Evolutionary conservation across 176 grass and related monocot species (phyloP).

Genomic region (Eragrostis nindensis): DNA sequence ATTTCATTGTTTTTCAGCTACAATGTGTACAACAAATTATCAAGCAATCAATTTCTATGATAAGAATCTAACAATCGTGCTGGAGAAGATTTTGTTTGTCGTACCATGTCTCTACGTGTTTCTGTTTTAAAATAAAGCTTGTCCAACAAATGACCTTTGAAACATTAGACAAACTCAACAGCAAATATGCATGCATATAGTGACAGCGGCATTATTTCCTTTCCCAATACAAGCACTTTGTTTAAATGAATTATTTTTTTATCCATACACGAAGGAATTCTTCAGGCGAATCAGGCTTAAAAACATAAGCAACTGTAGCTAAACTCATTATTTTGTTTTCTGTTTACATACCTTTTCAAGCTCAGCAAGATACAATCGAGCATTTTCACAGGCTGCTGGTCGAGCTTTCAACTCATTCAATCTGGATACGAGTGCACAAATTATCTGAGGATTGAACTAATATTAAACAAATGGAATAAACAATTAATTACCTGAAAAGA

Average conservation of each 20-base stretch:
- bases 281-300: not conserved
- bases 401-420: constrained; percentile 80
- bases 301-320: not conserved
- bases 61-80: not conserved
- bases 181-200: not conserved
- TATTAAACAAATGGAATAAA: not conserved
- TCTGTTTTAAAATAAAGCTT: not conserved
- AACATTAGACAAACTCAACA: not conserved
- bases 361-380: constrained; percentile 73
- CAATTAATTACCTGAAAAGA: constrained; percentile 80
- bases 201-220: no score
- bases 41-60: not conserved
- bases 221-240: not conserved
- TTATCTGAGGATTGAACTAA: constrained; percentile 18
- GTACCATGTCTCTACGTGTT: not conserved
- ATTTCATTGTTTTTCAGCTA: not conserved
- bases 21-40: not conserved
- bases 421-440: constrained; percentile 51
- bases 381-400: constrained; percentile 78
- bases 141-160: not conserved
- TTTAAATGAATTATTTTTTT: no score
- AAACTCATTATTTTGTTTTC: not conserved
- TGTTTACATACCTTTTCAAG: constrained; percentile 55
- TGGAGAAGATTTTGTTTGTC: not conserved
- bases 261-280: not conserved